A percentile compares a stretch with the other conserved stretches of the same genome.
phyloP scores from a whole-genome alignment of 495 filamentous ascomycete genomes.

The Pyrenula massariospora region DNA sequence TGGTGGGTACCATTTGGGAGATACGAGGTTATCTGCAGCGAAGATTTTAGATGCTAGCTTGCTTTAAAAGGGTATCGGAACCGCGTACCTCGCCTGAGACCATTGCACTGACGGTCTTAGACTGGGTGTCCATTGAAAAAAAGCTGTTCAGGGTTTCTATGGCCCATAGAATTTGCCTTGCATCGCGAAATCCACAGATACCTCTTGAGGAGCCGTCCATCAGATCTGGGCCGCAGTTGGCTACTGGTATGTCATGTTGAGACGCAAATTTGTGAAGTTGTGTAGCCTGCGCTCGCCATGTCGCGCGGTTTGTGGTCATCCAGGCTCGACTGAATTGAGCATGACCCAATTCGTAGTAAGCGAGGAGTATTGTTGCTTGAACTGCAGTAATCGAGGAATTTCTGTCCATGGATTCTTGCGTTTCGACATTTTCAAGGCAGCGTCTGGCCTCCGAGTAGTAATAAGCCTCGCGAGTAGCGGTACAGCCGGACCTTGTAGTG shows the following conservation, averaged over 20 bases:
- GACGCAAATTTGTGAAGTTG: not conserved
- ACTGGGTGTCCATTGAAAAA: not conserved
- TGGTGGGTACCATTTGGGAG: not conserved
- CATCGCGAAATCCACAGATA: not conserved
- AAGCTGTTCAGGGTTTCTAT: not conserved
- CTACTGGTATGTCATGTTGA: not conserved
- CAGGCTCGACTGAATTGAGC: not conserved
- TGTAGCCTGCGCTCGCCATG: not conserved
- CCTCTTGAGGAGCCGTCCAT: not conserved
- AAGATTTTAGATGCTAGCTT: not conserved
- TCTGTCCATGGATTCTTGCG: not conserved
- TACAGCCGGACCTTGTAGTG: not conserved
- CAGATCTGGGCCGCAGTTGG: not conserved
- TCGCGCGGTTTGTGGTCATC: not conserved
- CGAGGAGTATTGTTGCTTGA: not conserved
- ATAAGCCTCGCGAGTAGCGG: not conserved
- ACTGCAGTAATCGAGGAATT: not conserved
- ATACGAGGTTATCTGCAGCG: not conserved
- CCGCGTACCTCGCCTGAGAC: too few species aligned
- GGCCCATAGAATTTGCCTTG: not conserved
- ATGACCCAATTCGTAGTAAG: not conserved
- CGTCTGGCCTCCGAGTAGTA: not conserved
- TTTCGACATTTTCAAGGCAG: not conserved
- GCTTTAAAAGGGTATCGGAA: too few species aligned
- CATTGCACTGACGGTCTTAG: too few species aligned